Evolutionary conservation across 2,329 filamentous ascomycete genomes (phyloP), one percentile per base, ranked within the genome.

Genomic region (Epicoccum nigrum): DNA sequence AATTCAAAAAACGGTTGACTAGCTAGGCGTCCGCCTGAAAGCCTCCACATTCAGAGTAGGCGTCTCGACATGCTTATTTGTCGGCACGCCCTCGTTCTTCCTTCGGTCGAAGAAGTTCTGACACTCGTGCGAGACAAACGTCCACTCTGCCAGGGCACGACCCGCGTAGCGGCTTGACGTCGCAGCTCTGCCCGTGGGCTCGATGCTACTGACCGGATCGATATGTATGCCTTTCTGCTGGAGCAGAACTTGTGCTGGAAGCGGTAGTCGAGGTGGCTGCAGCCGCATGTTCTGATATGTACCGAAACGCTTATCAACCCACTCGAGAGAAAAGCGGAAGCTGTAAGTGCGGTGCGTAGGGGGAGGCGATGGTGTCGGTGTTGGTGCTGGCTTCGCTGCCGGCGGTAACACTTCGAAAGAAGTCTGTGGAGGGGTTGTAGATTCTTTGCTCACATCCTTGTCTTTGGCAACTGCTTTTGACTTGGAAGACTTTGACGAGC

Each of bases 61-160:
- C 33, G 87, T 86, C 71, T 93, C 89, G 33, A 93, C 85, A 34
- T 86, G 84, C 59, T 77, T 79, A 53, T 90, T 81, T 0, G 78
- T 77, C 2, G 83, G 79, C 8, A 92, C 83, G 35, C 89, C 89
- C 68, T 94, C 90, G 38, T 85, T 84, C 43, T 86, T 85, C 46
- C 90, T 82, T 37, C 89, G 80, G 51, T 93, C 89, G 25, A 91
- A 84, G 71, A 93, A 94, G 65, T 85, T 89, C 73, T 92, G 90
- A 76, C 86, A 90, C 69, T 94, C 90, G 48, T 83, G 83, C 13
- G 92, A 84, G 16, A 93, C 83, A 15, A 89, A 76, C 16, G 81
- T 79, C 90, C 90, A 94, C 71, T 94, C 90, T 0, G 89, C 89
- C 35, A 94, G 78, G 0, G 90, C 86, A 16, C 88, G 81, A 1